Base-by-base conservation (phyloP, 345 rosid species). In the Syzygium aqueum region DNA sequence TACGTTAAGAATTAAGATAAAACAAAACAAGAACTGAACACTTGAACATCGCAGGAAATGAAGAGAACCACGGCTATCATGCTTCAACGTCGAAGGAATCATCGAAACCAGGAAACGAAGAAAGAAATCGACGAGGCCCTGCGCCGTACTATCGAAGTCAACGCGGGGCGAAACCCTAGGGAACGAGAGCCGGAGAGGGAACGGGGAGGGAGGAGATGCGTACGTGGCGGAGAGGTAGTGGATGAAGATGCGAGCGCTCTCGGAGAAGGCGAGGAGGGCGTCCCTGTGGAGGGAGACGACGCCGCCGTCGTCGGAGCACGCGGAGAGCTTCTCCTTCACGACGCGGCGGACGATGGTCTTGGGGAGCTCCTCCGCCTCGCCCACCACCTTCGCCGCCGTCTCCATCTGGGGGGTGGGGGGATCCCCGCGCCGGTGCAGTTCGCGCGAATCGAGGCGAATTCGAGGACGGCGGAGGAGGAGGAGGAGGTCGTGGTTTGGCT, bases 291-390 rank as follows among this genome's bases (percentile, higher is more conserved):
- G 87, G 87, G 83, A 49, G 21, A 96, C 86, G 21, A 96, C 86
- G 89, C 94, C 98, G 87, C 89, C 90, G 83, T 94, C 95, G 23
- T 93, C 92, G 80, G 97, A 97, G 88, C 96, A 94, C 49, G 92
- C 92, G 53, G 96, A 90, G 10, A 97, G 94, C 94, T 95, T 94
- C 53, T 94, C 97, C 90, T 96, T 97, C 92, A 96, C 99, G 87
- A 96, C 94, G 51, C 99, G 95, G 77, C 96, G 97, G 87, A 96
- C 98, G 11, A 96, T 95, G 52, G 98, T 94, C 88, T 91, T 92
- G 46, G 97, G 98, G 85, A 97, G 94, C 96, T 94, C 99, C 89
- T 97, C 98, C 84, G 89, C 92, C 86, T 92, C 93, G 13, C 93
- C 7, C 6, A 92, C 93, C 85, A 87, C 93, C 88, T 95, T 96